Base-by-base conservation (phyloP, 108 stramenopile genomes). In the Epipyxis sp. region DNA sequence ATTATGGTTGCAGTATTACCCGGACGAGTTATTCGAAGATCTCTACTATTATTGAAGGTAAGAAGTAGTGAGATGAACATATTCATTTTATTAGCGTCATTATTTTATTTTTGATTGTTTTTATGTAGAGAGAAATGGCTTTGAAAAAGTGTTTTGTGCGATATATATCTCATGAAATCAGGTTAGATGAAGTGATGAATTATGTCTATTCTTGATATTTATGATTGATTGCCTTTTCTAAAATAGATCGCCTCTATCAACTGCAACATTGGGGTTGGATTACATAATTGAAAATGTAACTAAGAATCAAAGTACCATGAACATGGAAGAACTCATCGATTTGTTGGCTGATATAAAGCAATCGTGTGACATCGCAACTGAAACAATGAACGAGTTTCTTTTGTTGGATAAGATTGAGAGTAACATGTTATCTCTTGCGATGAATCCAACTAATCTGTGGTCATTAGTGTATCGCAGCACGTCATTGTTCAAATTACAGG, bases 341-440 rank as follows among this genome's bases (percentile, higher is more conserved):
- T n/a, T n/a, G n/a, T n/a, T n/a, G n/a, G n/a, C n/a, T 6, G 61
- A 65, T 37, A 32, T 16, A 32, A 16, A 65, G 35, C 35, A 35
- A 35, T 3, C 61, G 3, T 65, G 61, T 65, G 61, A 65, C 20
- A 32, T 37, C 10, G 61, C 61, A 32, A 35, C 34, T 10, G 30
- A 65, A 65, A 65, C 35, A 3, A 10, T 65, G 34, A 25, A 65
- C 3, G 61, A 65, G 20, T 25, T 65, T 35, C 3, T 65, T 35
- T 32, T 65, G 3, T 65, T 32, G 20, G 61, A 65, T 37, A 65
- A 65, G 61, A 65, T 65, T 29, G 61, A 65, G 34, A 13, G 35
- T 37, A 65, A 65, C 6, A 65, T 65, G 61, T 16, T 65, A 10
- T 65, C 61, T 32, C 3, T 65, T 25, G 25, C 46, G 20, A 50